Evolutionary conservation across 1,139 yeast species (phyloP).

Genomic region (Geotrichum candidum): DNA sequence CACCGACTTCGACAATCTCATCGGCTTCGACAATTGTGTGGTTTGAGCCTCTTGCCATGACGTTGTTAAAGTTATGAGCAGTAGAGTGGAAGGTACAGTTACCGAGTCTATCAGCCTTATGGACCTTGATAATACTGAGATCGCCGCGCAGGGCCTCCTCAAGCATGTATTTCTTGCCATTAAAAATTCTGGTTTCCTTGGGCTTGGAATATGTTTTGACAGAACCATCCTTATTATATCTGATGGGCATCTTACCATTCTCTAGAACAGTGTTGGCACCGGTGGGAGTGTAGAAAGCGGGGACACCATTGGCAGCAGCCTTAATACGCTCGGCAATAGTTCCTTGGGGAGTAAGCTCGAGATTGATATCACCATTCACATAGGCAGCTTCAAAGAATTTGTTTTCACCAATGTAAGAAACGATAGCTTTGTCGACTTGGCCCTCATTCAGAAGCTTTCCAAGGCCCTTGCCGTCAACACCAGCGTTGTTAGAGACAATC

Average conservation of each 20-base stretch:
- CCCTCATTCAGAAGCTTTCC: conserved; percentile 40
- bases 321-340: conserved; percentile 45
- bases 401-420: conserved; percentile 46
- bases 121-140: conserved; percentile 41
- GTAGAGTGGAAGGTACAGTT: conserved; percentile 42
- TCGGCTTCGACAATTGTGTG: conserved; percentile 43
- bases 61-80: conserved; percentile 41
- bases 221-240: conserved; percentile 36
- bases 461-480: conserved; percentile 44
- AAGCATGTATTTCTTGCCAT: conserved; percentile 37
- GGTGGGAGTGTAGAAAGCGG: conserved; percentile 47
- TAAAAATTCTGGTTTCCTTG: conserved; percentile 37
- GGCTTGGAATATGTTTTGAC: conserved; percentile 37
- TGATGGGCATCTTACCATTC: conserved; percentile 44
- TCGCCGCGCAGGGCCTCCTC: conserved; percentile 42
- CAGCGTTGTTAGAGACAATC: conserved; percentile 49
- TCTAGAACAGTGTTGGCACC: conserved; percentile 48
- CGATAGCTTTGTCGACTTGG: conserved; percentile 43
- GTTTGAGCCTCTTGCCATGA: conserved; percentile 40
- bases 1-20: conserved; percentile 41
- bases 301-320: conserved; percentile 47
- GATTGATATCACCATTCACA: conserved; percentile 41
- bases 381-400: conserved; percentile 41
- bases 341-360: conserved; percentile 49
- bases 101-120: conserved; percentile 40